Evolutionary conservation across 176 grass and related monocot genomes (phyloP).

Genomic region (Aegilops longissima): DNA sequence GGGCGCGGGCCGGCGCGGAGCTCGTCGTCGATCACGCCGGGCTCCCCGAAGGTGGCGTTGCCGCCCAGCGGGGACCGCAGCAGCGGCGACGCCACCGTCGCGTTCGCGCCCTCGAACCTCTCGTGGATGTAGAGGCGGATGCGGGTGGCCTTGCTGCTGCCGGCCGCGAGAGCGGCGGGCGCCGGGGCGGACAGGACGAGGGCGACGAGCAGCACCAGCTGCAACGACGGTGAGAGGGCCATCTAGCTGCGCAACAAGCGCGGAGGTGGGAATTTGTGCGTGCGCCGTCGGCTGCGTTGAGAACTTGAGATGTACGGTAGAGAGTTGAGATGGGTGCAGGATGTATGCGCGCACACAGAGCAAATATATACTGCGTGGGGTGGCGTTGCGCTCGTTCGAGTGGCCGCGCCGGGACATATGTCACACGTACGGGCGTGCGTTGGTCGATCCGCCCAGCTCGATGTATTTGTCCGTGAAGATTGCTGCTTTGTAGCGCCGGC

Average conservation of each 20-base stretch:
- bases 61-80: neutral
- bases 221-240: neutral
- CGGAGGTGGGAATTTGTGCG: neutral
- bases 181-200: neutral
- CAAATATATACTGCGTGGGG: neutral
- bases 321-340: neutral
- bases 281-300: neutral
- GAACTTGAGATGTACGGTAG: neutral
- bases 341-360: neutral
- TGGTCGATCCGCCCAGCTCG: neutral
- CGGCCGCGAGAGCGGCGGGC: neutral
- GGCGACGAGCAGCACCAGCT: neutral
- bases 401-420: neutral
- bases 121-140: constrained; percentile 43
- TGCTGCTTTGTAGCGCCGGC: neutral
- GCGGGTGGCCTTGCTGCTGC: neutral
- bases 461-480: neutral
- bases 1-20: neutral
- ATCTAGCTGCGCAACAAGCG: neutral
- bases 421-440: neutral
- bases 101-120: constrained; percentile 3
- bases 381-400: neutral
- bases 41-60: constrained; percentile 32
- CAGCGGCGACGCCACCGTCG: constrained; percentile 8
- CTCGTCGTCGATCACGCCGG: constrained; percentile 27